Conservation (phyloP, 1,139 yeast genomes). For the Magnusiomyces clavatus region DNA sequence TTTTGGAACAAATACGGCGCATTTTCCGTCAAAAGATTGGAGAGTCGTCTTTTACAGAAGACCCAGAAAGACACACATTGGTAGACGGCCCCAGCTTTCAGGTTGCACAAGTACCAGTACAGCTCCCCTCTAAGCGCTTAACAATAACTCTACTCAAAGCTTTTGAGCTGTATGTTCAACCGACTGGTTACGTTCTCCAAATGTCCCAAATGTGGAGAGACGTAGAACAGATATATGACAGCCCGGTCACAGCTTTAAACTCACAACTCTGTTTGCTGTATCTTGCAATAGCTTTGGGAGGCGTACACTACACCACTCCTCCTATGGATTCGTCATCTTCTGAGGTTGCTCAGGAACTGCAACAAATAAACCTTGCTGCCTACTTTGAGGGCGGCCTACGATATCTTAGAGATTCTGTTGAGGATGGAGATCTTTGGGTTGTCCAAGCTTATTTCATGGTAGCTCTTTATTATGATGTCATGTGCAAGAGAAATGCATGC, state of each 20-base stretch:
- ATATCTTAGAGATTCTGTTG: slow-evolving; percentile 28
- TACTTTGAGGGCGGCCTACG: slow-evolving; percentile 35
- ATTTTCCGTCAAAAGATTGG: slow-evolving; percentile 28
- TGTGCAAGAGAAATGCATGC: slow-evolving; percentile 36
- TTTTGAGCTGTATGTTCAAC: slow-evolving; percentile 35
- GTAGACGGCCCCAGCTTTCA: slow-evolving; percentile 30
- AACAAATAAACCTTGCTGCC: neutral
- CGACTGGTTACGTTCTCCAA: slow-evolving; percentile 34
- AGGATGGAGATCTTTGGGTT: slow-evolving; percentile 40
- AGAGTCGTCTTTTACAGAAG: slow-evolving; percentile 32
- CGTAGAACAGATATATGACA: slow-evolving; percentile 29
- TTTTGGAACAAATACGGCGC: slow-evolving; percentile 30
- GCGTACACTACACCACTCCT: slow-evolving; percentile 29
- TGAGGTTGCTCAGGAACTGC: slow-evolving; percentile 3
- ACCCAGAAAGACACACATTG: slow-evolving; percentile 33
- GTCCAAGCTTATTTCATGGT: slow-evolving; percentile 37
- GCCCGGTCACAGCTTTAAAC: slow-evolving; percentile 26
- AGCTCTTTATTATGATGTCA: slow-evolving; percentile 35
- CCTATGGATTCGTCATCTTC: slow-evolving; percentile 2
- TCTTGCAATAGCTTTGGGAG: slow-evolving; percentile 38
- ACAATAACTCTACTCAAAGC: slow-evolving; percentile 29
- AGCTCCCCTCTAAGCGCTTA: slow-evolving; percentile 30
- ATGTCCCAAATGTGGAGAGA: slow-evolving; percentile 29
- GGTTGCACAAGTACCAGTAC: slow-evolving; percentile 21
- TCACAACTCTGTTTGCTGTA: slow-evolving; percentile 32